Conservation (phyloP, 2,329 filamentous ascomycete genomes). For the Phoma sp. region DNA sequence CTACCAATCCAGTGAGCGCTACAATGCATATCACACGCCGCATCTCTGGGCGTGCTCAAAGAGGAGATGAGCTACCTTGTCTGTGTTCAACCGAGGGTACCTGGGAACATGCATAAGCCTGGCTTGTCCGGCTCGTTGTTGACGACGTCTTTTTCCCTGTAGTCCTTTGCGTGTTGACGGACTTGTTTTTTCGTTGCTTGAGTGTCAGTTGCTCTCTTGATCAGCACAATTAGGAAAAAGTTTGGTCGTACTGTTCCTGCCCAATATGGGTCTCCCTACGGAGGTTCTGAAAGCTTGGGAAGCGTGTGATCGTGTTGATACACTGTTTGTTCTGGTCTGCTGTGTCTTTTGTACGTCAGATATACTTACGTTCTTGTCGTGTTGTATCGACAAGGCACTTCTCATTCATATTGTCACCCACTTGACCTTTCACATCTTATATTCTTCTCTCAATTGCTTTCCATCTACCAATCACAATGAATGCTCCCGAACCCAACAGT, state of each 20-base stretch:
- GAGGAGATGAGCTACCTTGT: constrained; percentile 8
- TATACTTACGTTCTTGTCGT: too few species aligned
- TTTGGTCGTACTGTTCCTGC: too few species aligned
- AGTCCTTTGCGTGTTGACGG: neutral
- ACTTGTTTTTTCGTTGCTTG: neutral
- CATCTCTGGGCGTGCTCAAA: constrained; percentile 23
- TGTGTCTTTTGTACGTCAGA: constrained; percentile 53
- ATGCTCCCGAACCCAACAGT: too few species aligned
- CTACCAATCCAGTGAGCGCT: constrained; percentile 19
- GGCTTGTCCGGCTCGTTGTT: neutral
- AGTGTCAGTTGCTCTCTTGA: neutral
- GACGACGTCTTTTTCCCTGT: neutral
- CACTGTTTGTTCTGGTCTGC: constrained; percentile 60
- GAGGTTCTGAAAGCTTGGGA: constrained; percentile 55
- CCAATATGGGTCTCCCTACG: constrained; percentile 32
- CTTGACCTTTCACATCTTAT: too few species aligned
- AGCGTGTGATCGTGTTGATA: constrained; percentile 61
- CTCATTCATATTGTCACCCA: too few species aligned
- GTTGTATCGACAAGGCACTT: too few species aligned
- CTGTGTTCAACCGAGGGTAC: constrained; percentile 13
- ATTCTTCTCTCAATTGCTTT: neutral
- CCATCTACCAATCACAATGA: too few species aligned
- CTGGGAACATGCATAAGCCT: constrained; percentile 3
- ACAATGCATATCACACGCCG: constrained; percentile 32
- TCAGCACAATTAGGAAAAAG: too few species aligned